Evolutionary conservation across 1,284 basidiomycete species (phyloP).

Genomic region (Heliocybe sulcata): DNA sequence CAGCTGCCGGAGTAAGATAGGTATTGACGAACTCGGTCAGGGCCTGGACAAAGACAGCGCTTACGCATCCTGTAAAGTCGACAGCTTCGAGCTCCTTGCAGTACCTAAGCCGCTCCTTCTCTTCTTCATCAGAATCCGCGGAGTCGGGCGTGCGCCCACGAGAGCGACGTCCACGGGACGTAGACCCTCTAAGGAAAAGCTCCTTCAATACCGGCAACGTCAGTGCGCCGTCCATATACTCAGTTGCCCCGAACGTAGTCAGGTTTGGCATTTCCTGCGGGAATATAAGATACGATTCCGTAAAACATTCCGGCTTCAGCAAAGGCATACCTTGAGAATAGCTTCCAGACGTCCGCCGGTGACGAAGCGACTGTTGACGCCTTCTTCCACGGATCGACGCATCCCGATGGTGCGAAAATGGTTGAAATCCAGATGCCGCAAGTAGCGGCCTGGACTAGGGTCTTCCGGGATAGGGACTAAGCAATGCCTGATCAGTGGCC

Average conservation of each 20-base stretch:
- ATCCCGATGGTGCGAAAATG: constrained; percentile 94
- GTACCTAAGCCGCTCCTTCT: constrained; percentile 65
- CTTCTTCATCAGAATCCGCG: constrained; percentile 58
- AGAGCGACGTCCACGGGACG: constrained; percentile 61
- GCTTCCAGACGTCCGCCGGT: constrained; percentile 82
- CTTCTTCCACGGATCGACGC: constrained; percentile 87
- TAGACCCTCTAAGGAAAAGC: constrained; percentile 74
- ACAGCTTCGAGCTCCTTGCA: constrained; percentile 83
- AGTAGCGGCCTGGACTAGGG: constrained; percentile 67
- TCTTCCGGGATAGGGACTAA: constrained; percentile 71
- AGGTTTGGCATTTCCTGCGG: constrained; percentile 80
- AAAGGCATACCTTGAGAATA: constrained; percentile 62
- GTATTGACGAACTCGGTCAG: constrained; percentile 78
- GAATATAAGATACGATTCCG: neutral
- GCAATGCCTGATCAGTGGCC: constrained; percentile 5
- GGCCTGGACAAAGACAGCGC: constrained; percentile 79
- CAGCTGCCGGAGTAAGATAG: constrained; percentile 47
- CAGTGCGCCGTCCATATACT: constrained; percentile 92
- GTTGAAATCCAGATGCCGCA: constrained; percentile 82
- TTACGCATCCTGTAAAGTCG: constrained; percentile 93
- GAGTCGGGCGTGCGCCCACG: constrained; percentile 51
- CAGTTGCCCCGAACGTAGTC: constrained; percentile 82
- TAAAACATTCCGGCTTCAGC: constrained; percentile 2
- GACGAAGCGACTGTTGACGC: constrained; percentile 86
- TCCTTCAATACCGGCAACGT: constrained; percentile 79